These are phyloP conservation scores for Camellia japonica DNA, from an alignment of 148 eudicot species.

Conservation along the genomic window DNA sequence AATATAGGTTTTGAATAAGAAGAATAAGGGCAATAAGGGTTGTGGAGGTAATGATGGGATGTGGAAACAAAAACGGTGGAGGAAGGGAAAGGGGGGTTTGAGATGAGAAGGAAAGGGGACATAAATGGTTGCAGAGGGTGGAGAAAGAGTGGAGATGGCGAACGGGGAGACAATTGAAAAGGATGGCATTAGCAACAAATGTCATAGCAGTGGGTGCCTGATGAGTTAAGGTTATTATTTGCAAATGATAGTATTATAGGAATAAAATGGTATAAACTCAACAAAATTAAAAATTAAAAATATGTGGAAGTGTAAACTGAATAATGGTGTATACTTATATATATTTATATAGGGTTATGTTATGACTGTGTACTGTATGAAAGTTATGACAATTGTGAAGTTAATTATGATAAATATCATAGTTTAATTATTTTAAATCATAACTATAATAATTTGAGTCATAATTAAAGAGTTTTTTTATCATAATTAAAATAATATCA, in stretches of 20 bases:
- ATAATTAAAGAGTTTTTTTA: background rate
- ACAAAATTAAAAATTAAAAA: background rate
- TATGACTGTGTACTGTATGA: background rate
- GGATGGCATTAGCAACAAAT: background rate
- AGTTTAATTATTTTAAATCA: background rate
- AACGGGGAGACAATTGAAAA: background rate
- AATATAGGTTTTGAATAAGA: background rate
- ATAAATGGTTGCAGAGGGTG: background rate
- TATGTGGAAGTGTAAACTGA: background rate
- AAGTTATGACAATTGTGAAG: background rate
- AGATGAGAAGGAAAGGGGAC: background rate
- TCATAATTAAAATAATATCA: too few relatives aligned
- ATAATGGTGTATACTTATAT: background rate
- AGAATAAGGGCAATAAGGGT: background rate
- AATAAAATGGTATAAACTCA: background rate
- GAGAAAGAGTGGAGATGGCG: background rate
- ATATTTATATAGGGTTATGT: background rate
- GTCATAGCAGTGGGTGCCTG: background rate
- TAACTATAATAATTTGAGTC: background rate
- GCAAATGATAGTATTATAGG: background rate
- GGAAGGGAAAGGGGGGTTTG: background rate
- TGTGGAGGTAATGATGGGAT: background rate
- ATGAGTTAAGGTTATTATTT: background rate
- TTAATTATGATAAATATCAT: background rate
- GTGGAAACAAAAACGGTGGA: background rate